These are phyloP conservation scores for Monascus purpureus DNA, from an alignment of 495 filamentous ascomycete species.

Conservation along the genomic window DNA sequence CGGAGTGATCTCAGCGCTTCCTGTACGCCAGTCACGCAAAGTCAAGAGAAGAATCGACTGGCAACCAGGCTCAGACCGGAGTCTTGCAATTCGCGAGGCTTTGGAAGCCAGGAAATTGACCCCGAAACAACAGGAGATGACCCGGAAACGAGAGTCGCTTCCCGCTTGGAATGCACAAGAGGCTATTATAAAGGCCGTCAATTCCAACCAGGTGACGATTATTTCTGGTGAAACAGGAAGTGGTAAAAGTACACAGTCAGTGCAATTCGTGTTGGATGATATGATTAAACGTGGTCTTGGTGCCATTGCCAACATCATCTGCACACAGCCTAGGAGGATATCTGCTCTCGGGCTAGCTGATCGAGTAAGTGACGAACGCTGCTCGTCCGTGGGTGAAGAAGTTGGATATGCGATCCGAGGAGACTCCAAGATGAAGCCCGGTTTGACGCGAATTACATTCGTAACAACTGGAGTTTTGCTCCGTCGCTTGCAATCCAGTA, in stretches of 20 bases:
- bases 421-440: slow-evolving; percentile 56
- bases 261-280: slow-evolving; percentile 91
- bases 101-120: slow-evolving; percentile 42
- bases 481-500: slow-evolving; percentile 73
- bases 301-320: slow-evolving; percentile 75
- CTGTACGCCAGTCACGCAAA: slow-evolving; percentile 38
- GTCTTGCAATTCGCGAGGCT: slow-evolving; percentile 28
- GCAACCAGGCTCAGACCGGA: slow-evolving; percentile 20
- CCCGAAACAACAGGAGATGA: slow-evolving; percentile 54
- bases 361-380: slow-evolving; percentile 85
- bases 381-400: slow-evolving; percentile 67
- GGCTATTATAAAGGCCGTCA: slow-evolving; percentile 58
- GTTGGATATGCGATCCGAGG: slow-evolving; percentile 92
- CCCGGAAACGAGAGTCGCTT: slow-evolving; percentile 50
- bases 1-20: slow-evolving; percentile 14
- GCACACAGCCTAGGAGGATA: slow-evolving; percentile 89
- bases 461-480: slow-evolving; percentile 96
- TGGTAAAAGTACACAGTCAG: slow-evolving; percentile 92
- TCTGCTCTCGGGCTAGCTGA: slow-evolving; percentile 90
- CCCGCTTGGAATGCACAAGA: slow-evolving; percentile 82
- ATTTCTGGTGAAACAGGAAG: slow-evolving; percentile 95
- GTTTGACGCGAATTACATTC: slow-evolving; percentile 79
- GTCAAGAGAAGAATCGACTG: slow-evolving; percentile 24
- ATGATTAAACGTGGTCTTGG: slow-evolving; percentile 67
- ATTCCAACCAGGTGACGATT: slow-evolving; percentile 72